Base-by-base conservation (phyloP, 1,139 yeast genomes). In the Blastobotrys raffinosifermentans region DNA sequence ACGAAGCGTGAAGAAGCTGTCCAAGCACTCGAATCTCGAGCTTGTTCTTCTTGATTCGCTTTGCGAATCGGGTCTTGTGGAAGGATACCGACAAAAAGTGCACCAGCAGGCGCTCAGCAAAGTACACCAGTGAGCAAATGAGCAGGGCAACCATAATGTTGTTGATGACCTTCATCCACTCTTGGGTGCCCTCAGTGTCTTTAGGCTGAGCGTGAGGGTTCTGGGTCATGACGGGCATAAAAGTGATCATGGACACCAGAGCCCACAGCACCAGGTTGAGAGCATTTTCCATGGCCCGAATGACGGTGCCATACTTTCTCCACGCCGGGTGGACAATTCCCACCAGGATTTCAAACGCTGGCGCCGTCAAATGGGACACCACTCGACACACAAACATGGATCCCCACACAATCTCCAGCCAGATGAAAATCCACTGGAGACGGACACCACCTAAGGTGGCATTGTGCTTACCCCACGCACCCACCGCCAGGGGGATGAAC, bases 321-420 rank as follows among this genome's bases (percentile, higher is more conserved):
- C 58, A 55, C 2, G 53, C 34, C 3, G 67, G 67, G n/a, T 54
- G 48, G 13, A 64, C 39, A 26, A 64, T 52, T 2, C 66, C 58
- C 19, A 62, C 48, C 11, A 64, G 19, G 29, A 55, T 44, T 5
- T 51, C 55, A 20, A 41, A 47, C 1, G 54, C 31, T 22, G 47
- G 42, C 2, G 69, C 69, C 22, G 63, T 38, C 35, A 57, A 44
- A 39, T 55, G 63, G 10, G 68, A 61, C 14, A 61, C 44, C 4
- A 63, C 44, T 18, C 63, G 50, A 10, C 61, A 49, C n/a, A 63
- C 44, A 55, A 60, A 63, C 29, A 63, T 46, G 4, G 66, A 48
- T n/a, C 58, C 66, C 69, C 69, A 64, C 18, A 57, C 63, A 20
- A 64, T 57, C 41, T 64, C 69, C n/a, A 62, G 48, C 69, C 69